Base-by-base conservation (phyloP, 2,329 filamentous ascomycete genomes). In the Aspergillus intermedius region DNA sequence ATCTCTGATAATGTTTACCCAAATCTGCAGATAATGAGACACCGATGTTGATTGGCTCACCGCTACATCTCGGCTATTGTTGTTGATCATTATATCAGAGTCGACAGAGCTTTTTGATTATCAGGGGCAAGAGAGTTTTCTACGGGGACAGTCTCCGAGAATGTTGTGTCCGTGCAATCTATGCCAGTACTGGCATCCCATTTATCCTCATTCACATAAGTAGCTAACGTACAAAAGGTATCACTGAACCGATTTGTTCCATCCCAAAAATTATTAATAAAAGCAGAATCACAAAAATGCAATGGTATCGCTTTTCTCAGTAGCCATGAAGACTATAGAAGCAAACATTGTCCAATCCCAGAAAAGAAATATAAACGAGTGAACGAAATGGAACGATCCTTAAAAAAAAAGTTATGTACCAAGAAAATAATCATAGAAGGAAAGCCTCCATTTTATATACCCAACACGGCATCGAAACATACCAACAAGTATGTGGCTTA, bases 401-500 rank as follows among this genome's bases (percentile, higher is more conserved):
- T 28, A 46, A 37, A 46, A 39, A 35, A 48, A 34, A 12, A 46
- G 47, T 19, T 39, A 42, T 39, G 17, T 41, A n/a, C 39, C 37
- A 30, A 44, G 30, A 13, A 35, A 44, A 22, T 12, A 15, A 25
- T 25, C 22, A 30, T 37, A 43, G 10, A 35, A 44, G 30, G 12
- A 15, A 19, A 39, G 15, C 13, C 19, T n/a, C 25, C 25, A 30
- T 30, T 35, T 37, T 10, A 44, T 23, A 17, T 22, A 34, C 15
- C 30, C 40, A 35, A 12, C 34, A 45, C 12, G 7, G 30, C 19
- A 10, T 30, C 4, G 7, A 44, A 17, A n/a, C 44, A 37, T 44
- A 25, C 22, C 34, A 37, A 17, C 5, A 15, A 17, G 34, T 13
- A 12, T 12, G 10, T 30, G 17, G 30, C 54, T 63, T 68, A 72